Percentiles rank a stretch among this genome's conserved stretches.
These are phyloP conservation scores for Boletus speciosus DNA, from an alignment of 768 basidiomycete species.

Conservation along the genomic window DNA sequence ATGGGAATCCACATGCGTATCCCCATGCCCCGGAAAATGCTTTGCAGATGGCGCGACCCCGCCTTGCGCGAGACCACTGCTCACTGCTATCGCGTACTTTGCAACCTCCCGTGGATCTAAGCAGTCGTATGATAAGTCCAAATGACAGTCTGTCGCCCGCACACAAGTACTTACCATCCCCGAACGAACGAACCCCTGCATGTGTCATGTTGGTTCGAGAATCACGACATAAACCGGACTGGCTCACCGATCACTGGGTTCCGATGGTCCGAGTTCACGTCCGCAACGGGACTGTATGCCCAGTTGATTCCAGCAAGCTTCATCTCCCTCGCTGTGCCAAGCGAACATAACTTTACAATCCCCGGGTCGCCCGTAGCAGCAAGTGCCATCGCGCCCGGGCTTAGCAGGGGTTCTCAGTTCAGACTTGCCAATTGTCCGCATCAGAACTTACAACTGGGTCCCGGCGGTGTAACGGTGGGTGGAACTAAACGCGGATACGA, in stretches of 20 bases:
- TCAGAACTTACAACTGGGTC: constrained; percentile 58
- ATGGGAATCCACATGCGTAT: constrained; percentile 71
- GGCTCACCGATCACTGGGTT: constrained; percentile 69
- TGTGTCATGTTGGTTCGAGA: background rate
- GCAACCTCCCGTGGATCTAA: constrained; percentile 55
- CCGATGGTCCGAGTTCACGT: constrained; percentile 64
- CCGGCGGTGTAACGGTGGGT: constrained; percentile 41
- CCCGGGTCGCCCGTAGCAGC: constrained; percentile 49
- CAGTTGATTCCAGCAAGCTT: constrained; percentile 65
- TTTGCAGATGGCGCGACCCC: constrained; percentile 62
- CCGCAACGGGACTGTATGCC: constrained; percentile 68
- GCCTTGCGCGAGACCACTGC: constrained; percentile 43
- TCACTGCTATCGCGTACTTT: constrained; percentile 44
- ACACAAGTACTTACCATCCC: constrained; percentile 46
- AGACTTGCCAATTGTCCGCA: background rate
- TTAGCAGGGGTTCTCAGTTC: constrained; percentile 20
- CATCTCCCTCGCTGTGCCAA: constrained; percentile 55
- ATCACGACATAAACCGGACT: background rate
- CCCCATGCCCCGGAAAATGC: constrained; percentile 75
- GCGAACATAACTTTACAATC: constrained; percentile 44
- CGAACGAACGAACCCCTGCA: constrained; percentile 65
- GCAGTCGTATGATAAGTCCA: background rate
- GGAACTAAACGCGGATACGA: constrained; percentile 66
- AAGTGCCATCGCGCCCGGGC: constrained; percentile 73
- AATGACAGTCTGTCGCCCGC: background rate